phyloP scores from a whole-genome alignment of 768 basidiomycete species.

The Mycena rebaudengoi region DNA sequence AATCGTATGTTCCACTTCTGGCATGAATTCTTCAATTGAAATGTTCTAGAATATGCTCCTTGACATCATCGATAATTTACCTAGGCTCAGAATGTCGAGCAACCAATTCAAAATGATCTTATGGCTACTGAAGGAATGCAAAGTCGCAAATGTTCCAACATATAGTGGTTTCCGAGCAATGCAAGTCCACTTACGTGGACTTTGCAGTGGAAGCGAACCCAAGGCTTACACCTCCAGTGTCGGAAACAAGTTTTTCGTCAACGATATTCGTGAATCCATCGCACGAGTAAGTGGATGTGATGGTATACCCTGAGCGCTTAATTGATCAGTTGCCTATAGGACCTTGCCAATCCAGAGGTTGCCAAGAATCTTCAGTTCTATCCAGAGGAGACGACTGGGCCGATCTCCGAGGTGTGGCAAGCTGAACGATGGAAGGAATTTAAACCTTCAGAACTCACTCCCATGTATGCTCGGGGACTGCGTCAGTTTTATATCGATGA shows the following conservation, averaged over 20 bases:
- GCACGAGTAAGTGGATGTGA: no score
- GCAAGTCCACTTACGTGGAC: background rate
- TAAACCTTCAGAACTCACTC: background rate
- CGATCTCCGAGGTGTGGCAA: slow-evolving; percentile 9
- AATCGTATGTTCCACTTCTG: no score
- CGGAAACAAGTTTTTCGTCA: no score
- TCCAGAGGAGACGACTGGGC: background rate
- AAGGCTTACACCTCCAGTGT: background rate
- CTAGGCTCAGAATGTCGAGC: slow-evolving; percentile 17
- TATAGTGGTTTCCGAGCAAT: background rate
- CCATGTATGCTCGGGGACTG: slow-evolving; percentile 7
- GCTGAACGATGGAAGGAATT: slow-evolving; percentile 4
- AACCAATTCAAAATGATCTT: slow-evolving; percentile 15
- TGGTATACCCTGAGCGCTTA: no score
- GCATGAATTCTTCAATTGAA: background rate
- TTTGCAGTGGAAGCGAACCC: background rate
- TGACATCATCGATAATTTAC: slow-evolving; percentile 23
- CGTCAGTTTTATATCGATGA: no score
- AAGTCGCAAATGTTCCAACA: slow-evolving; percentile 12
- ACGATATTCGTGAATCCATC: no score
- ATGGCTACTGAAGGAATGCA: slow-evolving; percentile 9
- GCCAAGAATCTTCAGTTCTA: slow-evolving; percentile 1
- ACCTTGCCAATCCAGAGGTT: background rate
- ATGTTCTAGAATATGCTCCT: background rate
- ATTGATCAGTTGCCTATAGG: no score